A percentile compares a stretch with the other conserved stretches of the same genome.
These are phyloP conservation scores for Aspergillus novofumigatus DNA, from an alignment of 2,329 filamentous ascomycete genomes.

Conservation along the genomic window DNA sequence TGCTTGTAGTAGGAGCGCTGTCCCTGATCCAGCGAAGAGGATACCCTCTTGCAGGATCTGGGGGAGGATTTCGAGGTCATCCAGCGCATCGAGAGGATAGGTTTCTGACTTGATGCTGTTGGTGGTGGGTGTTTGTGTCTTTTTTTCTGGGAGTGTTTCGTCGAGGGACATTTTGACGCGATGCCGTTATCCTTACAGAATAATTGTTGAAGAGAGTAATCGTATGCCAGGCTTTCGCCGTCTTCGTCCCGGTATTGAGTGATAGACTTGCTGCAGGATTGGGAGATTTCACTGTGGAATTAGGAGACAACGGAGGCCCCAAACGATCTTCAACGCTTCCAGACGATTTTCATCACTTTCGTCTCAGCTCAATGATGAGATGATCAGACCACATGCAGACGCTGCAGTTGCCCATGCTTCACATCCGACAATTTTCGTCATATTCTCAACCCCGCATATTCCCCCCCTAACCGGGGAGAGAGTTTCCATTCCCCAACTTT, in stretches of 20 bases:
- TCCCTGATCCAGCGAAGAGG: conserved; percentile 31
- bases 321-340: neutral
- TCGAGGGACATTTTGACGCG: conserved; percentile 2
- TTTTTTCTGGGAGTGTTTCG: conserved; percentile 10
- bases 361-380: neutral
- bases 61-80: conserved; percentile 31
- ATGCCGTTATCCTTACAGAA: neutral
- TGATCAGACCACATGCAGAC: neutral
- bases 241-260: neutral
- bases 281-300: too few species aligned
- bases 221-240: too few species aligned
- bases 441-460: conserved; percentile 3
- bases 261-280: neutral
- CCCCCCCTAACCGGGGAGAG: neutral
- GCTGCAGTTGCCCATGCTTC: neutral
- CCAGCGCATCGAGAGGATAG: conserved; percentile 25
- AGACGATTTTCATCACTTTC: neutral
- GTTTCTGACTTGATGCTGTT: conserved; percentile 9
- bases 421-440: neutral
- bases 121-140: conserved; percentile 6
- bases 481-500: conserved; percentile 1
- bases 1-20: conserved; percentile 32
- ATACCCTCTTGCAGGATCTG: conserved; percentile 35
- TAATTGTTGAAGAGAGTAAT: too few species aligned
- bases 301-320: neutral